Evolutionary conservation across 2,329 filamentous ascomycete genomes (phyloP), one percentile per base, ranked within the genome.

Genomic region (Escovopsis weberi): DNA sequence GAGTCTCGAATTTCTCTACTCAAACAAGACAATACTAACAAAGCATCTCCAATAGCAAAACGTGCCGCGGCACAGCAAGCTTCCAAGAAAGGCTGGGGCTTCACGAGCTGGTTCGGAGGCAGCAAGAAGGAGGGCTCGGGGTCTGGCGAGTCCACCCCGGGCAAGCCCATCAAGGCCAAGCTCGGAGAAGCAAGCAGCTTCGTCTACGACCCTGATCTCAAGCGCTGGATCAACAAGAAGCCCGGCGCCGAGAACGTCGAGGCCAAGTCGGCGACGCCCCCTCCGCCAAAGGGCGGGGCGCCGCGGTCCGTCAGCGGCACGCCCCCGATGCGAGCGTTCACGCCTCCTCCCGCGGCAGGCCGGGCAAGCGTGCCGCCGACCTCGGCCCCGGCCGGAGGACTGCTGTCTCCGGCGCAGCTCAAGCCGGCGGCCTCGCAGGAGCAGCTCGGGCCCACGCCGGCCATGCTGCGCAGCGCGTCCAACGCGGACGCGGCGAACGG

Each of bases 151-250:
- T 52, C 63, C 7, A 59, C 62, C n/a, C 59, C 68, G 4, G 71
- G 70, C 56, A 81, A 81, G 55, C 67, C 88, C n/a, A 85, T 95
- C 59, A 79, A 77, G 52, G 91, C 93, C 48, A 98, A 98, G 56
- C 74, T 98, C 8, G 93, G 89, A 47, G 93, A 98, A 61, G 78
- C 91, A 56, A 94, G 78, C 60, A 86, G 80, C 38, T 95, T 98
- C 61, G 82, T 89, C 51, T 98, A 91, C 55, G 91, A 98, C 56
- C 83, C 87, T 2, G 85, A 95, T n/a, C 74, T 94, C 41, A 93
- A 94, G 68, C 87, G 91, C 59, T 98, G 93, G 93, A 72, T 98
- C 59, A 96, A 98, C 68, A 95, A 95, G 69, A 95, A 94, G 59
- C 77, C 78, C 10, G 80, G 80, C 11, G 73, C 75, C 7, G 80